phyloP scores from a whole-genome alignment of 2,329 filamentous ascomycete genomes.

The Trichoderma afroharzianum region DNA sequence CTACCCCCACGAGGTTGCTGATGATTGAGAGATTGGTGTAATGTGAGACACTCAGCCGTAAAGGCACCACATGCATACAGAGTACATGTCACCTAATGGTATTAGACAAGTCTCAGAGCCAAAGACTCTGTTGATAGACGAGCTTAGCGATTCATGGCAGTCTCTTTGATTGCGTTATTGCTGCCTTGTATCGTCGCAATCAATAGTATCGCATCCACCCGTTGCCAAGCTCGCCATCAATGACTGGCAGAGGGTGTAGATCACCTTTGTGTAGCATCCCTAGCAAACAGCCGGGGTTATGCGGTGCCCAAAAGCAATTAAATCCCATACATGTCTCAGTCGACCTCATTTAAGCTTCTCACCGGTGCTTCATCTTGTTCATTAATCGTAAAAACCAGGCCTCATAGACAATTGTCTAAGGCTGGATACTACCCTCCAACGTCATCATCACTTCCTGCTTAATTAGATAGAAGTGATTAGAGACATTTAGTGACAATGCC shows the following conservation, averaged over 20 bases:
- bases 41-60: neutral
- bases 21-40: neutral
- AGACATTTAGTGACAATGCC: neutral
- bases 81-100: neutral
- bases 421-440: neutral
- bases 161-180: conserved; percentile 13
- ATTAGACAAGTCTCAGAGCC: neutral
- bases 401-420: neutral
- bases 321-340: neutral
- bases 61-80: neutral
- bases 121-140: neutral
- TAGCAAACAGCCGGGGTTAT: neutral
- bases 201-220: neutral
- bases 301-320: neutral
- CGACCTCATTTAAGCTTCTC: neutral
- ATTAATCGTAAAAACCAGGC: neutral
- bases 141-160: neutral
- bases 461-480: neutral
- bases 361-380: neutral
- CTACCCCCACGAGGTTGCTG: neutral
- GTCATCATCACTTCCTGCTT: neutral
- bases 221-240: neutral
- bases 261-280: neutral
- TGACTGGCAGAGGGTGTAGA: neutral
- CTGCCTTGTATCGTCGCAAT: conserved; percentile 15